Base-by-base conservation (phyloP, 352 stramenopile genomes). In the Poterioochromonas sp. region DNA sequence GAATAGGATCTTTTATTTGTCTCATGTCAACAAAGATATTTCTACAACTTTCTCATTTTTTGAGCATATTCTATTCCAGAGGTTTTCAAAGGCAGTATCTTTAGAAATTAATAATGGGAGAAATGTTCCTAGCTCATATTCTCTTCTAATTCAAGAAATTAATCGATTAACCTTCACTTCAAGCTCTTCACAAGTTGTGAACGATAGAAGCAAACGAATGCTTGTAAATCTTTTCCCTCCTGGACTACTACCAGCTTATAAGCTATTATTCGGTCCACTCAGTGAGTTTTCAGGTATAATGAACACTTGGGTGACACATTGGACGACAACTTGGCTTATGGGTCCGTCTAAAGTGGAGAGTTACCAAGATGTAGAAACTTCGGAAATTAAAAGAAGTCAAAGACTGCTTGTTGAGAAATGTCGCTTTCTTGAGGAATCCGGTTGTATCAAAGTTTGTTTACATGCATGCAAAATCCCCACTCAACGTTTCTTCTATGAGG, bases 221-320 rank as follows among this genome's bases (percentile, higher is more conserved):
- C 60, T 69, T 35, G 60, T 69, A 8, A 69, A 41, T 35, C 60
- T 69, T 18, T 69, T 69, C 26, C 60, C 60, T 18, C 35, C 60
- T 41, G 32, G 60, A 18, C 26, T 69, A 41, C 26, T 69, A 41
- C 8, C 26, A 41, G 60, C 60, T 69, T 69, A 69, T 41, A 69
- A 41, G 35, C 8, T 26, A 35, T 41, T 26, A 18, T 69, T 69
- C 22, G 60, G 60, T 18, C 26, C 5, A 22, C 35, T 41, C 8
- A 8, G 8, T 18, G 26, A 8, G 15, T 41, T 69, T 22, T 69
- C 60, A 22, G 60, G 8, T 18, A 22, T 8, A 22, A 69, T 69
- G 60, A 69, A 69, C 26, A 69, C 60, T 35, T 69, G 60, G 60
- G 60, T 69, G 18, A 69, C 60, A 8, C 26, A 69, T 41, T 69